Percentiles rank a stretch among this genome's conserved stretches.
Conservation (phyloP, 768 basidiomycete species). For the Tulasnella sp. region DNA sequence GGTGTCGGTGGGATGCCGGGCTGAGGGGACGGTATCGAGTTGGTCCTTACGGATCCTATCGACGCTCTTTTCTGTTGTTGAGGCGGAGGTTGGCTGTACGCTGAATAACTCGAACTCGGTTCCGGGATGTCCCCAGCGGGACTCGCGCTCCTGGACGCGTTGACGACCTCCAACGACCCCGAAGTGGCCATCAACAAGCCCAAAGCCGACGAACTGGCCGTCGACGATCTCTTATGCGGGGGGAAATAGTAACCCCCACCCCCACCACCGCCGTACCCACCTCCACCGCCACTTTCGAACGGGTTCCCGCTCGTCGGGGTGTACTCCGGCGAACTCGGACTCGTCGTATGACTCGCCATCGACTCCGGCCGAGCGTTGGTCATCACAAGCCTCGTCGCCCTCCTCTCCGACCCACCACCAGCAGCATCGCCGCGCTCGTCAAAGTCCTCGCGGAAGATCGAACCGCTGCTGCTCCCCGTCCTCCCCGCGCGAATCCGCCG, state of each 20-base stretch:
- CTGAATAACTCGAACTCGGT: too few relatives aligned
- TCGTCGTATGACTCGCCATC: neutral
- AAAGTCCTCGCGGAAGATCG: conserved; percentile 8
- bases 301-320: neutral
- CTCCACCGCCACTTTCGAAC: neutral
- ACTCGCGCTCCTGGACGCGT: neutral
- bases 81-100: too few relatives aligned
- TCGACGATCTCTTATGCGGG: neutral
- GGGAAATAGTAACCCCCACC: too few relatives aligned
- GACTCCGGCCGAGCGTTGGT: neutral
- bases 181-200: neutral
- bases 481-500: neutral
- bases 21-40: neutral
- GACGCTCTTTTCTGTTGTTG: neutral
- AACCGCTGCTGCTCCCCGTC: conserved; percentile 3
- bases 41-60: neutral
- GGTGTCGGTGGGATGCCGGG: neutral
- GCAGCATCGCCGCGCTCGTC: neutral
- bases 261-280: too few relatives aligned
- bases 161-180: neutral
- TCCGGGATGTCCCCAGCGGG: neutral
- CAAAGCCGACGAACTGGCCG: neutral
- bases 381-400: neutral
- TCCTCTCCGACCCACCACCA: neutral
- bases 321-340: neutral